Base-by-base conservation (phyloP, 192 early-diverging fungal genomes). In the Ramicandelaber brevisporus region DNA sequence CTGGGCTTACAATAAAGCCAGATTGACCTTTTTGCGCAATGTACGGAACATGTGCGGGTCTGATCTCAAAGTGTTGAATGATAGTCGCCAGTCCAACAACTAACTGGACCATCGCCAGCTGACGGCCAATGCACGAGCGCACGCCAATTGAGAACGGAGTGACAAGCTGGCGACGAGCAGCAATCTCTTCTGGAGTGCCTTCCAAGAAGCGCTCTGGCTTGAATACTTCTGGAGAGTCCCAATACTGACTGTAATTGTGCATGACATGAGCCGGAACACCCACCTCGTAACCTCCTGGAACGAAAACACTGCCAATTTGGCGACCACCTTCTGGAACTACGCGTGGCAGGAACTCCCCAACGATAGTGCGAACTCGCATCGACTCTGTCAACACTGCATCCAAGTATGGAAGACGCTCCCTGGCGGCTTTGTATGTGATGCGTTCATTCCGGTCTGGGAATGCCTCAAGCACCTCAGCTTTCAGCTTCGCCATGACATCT, bases 301-400 rank as follows among this genome's bases (percentile, higher is more conserved):
- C 9, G 20, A 35, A 44, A 11, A 40, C 34, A n/a, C 40, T 40
- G 20, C 43, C 40, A 22, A 50, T 17, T 1, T 27, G 35, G 2
- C 27, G 33, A 2, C 37, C 37, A 2, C 18, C 21, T 8, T 30
- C 14, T 3, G 37, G 37, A 1, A 38, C 19, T 1, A 26, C 23
- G 20, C 37, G 27, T 6, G 23, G 14, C 14, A 38, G 1, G 5
- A 2, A 5, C 3, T 2, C 0, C 13, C 19, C 12, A 0, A 17
- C 15, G 10, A 46, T 37, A 19, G 54, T 40, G 0, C 31, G 28
- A 9, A 57, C 20, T 2, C 48, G 48, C 44, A 57, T 13, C 0
- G 44, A 42, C 30, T 57, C 48, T 24, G 40, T 36, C 14, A 57
- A 9, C 9, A 50, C 50, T 0, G 48, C 54, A 14, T 47, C 40